Percentiles rank a stretch among this genome's conserved stretches.
These are phyloP conservation scores for Scutellaria galericulata DNA, from an alignment of 257 asterid species.

Conservation along the genomic window DNA sequence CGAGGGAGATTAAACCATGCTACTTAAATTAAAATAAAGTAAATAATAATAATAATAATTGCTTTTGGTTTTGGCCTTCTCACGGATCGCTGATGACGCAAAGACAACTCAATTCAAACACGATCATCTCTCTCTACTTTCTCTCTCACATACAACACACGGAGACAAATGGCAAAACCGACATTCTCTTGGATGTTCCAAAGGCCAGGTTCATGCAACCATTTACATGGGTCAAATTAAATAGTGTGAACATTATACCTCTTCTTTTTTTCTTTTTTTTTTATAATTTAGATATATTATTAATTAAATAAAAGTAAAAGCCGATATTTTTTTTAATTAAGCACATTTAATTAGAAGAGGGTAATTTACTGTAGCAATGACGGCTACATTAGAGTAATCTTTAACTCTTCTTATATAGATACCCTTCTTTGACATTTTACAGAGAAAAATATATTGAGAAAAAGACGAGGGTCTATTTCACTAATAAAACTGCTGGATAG, in stretches of 20 bases:
- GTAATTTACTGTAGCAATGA: constrained; percentile 44
- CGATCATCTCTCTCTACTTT: constrained; percentile 17
- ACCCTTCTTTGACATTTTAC: neutral
- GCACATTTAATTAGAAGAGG: constrained; percentile 11
- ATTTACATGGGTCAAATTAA: neutral
- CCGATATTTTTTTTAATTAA: neutral
- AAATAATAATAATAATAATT: neutral
- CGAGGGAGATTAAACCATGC: neutral
- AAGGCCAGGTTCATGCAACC: constrained; percentile 40
- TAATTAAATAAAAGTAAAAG: neutral
- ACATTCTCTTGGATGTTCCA: constrained; percentile 39
- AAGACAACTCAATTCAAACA: constrained; percentile 39
- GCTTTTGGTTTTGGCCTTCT: too few species aligned
- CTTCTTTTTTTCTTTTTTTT: too few species aligned
- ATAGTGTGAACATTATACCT: constrained; percentile 41
- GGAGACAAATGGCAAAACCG: constrained; percentile 42
- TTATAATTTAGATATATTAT: too few species aligned
- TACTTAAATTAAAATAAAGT: neutral
- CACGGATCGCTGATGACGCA: neutral
- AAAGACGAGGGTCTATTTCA: constrained; percentile 34
- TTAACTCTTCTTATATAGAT: constrained; percentile 27
- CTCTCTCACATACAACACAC: neutral
- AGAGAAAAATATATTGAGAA: neutral
- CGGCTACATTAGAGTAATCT: constrained; percentile 45
- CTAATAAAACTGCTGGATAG: constrained; percentile 10